Percentiles rank a stretch among this genome's conserved stretches.
Conservation (phyloP, 441 rosid species). For the Adansonia gregorii region DNA sequence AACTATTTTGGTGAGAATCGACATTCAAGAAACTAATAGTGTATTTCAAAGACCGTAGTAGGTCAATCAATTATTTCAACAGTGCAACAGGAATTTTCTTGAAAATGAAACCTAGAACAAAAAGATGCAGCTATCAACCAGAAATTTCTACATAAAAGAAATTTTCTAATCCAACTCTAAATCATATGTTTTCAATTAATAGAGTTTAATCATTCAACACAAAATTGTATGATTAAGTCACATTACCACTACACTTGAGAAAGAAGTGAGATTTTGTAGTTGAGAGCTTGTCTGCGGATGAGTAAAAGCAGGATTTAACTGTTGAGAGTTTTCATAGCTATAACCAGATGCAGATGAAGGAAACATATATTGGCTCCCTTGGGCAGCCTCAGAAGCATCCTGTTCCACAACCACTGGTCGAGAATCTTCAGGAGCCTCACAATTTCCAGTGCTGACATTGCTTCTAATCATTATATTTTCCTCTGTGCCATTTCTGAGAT, state of each 20-base stretch:
- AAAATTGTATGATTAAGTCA: background rate
- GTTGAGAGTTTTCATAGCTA: slow-evolving; percentile 66
- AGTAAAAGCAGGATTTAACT: slow-evolving; percentile 60
- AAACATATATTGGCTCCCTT: slow-evolving; percentile 69
- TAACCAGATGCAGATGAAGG: slow-evolving; percentile 69
- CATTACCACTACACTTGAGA: slow-evolving; percentile 83
- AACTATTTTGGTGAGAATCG: slow-evolving; percentile 6
- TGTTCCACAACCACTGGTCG: slow-evolving; percentile 68
- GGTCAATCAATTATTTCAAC: background rate
- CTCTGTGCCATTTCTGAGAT: slow-evolving; percentile 59
- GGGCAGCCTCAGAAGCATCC: slow-evolving; percentile 59
- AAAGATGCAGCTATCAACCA: background rate
- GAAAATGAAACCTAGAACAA: background rate
- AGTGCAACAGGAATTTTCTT: background rate
- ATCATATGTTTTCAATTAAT: background rate
- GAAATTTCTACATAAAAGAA: background rate
- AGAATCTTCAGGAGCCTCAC: slow-evolving; percentile 65
- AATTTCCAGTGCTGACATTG: slow-evolving; percentile 53
- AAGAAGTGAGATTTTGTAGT: slow-evolving; percentile 69
- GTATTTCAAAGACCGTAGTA: background rate
- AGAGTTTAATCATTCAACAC: background rate
- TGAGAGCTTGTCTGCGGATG: slow-evolving; percentile 68
- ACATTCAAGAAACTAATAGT: slow-evolving; percentile 25
- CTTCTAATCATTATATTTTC: slow-evolving; percentile 55
- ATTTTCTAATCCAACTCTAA: slow-evolving; percentile 5